Conservation (phyloP, 805 yeast genomes). For the Kodamaea kakaduensis region DNA sequence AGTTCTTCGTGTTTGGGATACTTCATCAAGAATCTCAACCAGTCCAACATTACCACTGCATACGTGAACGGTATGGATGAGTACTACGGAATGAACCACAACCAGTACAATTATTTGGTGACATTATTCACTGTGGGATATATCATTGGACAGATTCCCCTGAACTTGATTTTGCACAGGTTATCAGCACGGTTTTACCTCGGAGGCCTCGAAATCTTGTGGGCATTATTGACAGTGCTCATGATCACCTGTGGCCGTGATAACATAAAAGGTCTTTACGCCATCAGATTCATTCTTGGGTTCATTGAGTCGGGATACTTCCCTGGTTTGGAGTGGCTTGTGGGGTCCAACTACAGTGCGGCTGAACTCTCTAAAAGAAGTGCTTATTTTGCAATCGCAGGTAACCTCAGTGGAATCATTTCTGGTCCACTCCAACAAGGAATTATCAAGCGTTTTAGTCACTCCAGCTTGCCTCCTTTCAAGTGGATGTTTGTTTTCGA, state of each 20-base stretch:
- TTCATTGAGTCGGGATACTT: conserved; percentile 47
- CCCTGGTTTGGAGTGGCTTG: conserved; percentile 44
- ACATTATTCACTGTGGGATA: conserved; percentile 50
- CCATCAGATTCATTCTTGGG: conserved; percentile 38
- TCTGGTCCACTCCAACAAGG: conserved; percentile 37
- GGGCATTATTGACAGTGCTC: conserved; percentile 42
- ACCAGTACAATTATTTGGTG: conserved; percentile 42
- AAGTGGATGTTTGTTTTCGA: conserved; percentile 48
- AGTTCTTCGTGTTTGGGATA: conserved; percentile 47
- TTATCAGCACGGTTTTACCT: conserved; percentile 42
- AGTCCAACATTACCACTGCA: conserved; percentile 41
- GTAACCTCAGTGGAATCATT: conserved; percentile 31
- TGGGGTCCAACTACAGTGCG: conserved; percentile 33
- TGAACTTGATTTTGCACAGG: conserved; percentile 39
- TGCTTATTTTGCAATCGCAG: conserved; percentile 31
- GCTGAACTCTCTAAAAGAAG: conserved; percentile 35
- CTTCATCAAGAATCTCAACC: conserved; percentile 44
- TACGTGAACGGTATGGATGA: conserved; percentile 47
- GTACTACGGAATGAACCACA: conserved; percentile 35
- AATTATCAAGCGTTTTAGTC: conserved; percentile 17
- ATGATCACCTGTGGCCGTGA: conserved; percentile 26
- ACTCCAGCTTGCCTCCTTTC: conserved; percentile 27
- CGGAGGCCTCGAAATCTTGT: conserved; percentile 40
- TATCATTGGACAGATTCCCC: conserved; percentile 49
- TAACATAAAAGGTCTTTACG: conserved; percentile 24